Base-by-base conservation (phyloP, 345 rosid genomes). In the Lepidium africanum region DNA sequence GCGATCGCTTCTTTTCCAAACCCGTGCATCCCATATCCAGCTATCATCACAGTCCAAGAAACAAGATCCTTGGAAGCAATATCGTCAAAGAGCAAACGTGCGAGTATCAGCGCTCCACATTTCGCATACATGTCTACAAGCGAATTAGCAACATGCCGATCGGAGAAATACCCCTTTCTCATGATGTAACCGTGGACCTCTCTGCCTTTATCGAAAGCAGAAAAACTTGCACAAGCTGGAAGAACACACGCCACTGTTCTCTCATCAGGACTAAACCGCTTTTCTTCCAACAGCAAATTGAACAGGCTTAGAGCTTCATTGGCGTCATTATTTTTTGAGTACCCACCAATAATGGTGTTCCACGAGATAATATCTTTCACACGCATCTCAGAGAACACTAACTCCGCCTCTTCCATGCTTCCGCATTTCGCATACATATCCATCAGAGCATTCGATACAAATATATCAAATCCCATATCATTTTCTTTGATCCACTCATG, bases 21-120 rank as follows among this genome's bases (percentile, higher is more conserved):
- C 25, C 96, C 92, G 57, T 88, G 90, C 91, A 88, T 86, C 15
- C 89, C 96, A 75, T 89, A 89, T 40, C 92, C 96, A 73, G 92
- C 84, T 36, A 85, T 85, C 88, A 89, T 86, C 73, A 85, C 83
- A 6, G 96, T 89, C 96, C 90, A 86, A 5, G 88, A 81, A 39
- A 86, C 75, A 47, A 86, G 72, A 86, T 89, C 92, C 78, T 86
- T 89, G 4, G 72, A 42, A 73, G 71, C 75, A 75, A 85, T 81
- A 46, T 55, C 73, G 45, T 83, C 87, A 63, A 86, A 89, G 60
- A 89, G 84, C 46, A 74, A 36, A 32, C 69, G 76, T 2, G 88
- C 86, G 30, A 83, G 85, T 36, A 72, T 69, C 63, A 86, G 64
- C 3, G 77, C 80, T 47, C 96, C 96, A 67, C 92, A 85, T 70